phyloP scores from a whole-genome alignment of 441 rosid species.

The Corymbia calophylla region DNA sequence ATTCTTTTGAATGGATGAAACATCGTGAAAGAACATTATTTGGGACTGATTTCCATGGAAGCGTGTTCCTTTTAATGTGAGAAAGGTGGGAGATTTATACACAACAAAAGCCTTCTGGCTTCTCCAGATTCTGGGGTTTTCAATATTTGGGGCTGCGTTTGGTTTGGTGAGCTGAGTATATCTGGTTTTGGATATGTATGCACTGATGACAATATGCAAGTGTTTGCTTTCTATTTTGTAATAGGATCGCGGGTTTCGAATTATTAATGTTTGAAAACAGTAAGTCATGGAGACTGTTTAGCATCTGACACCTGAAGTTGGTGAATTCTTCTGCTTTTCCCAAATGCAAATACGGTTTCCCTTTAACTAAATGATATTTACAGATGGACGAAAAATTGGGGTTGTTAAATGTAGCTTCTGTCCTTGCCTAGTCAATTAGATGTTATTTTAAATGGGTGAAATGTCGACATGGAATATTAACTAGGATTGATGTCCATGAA shows the following conservation, averaged over 20 bases:
- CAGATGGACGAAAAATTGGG: background rate
- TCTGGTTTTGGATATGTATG: background rate
- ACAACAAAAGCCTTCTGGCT: background rate
- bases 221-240: background rate
- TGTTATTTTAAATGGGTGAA: background rate
- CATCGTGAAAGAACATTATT: background rate
- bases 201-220: background rate
- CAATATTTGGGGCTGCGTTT: background rate
- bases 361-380: background rate
- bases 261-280: background rate
- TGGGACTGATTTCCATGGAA: background rate
- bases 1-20: background rate
- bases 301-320: background rate
- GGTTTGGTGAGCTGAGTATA: background rate
- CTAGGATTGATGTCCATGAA: background rate
- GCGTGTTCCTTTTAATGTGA: background rate
- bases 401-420: background rate
- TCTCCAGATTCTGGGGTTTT: background rate
- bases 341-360: background rate
- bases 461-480: background rate
- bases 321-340: background rate
- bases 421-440: background rate
- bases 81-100: background rate
- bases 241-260: background rate
- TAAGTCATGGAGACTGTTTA: background rate